These are phyloP conservation scores for Fusarium lateritium DNA, from an alignment of 2,329 filamentous ascomycete genomes.

Conservation along the genomic window DNA sequence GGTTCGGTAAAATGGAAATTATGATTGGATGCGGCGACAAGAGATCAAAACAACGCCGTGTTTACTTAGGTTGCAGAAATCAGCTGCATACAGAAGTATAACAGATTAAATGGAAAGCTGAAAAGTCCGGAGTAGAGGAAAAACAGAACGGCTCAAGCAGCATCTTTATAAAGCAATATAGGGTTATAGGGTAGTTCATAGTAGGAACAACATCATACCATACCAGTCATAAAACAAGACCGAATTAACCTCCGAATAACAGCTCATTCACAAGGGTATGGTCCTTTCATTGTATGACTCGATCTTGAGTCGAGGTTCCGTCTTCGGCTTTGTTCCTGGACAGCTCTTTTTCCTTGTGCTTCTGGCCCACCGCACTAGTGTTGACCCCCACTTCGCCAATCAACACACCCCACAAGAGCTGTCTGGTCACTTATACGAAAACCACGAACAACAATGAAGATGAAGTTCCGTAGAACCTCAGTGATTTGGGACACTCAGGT, in stretches of 20 bases:
- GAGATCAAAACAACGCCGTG: neutral
- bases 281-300: conserved; percentile 40
- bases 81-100: no score
- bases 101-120: no score
- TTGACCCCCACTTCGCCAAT: conserved; percentile 20
- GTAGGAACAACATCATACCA: no score
- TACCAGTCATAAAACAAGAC: conserved; percentile 21
- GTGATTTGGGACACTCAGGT: no score
- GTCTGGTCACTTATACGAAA: conserved; percentile 25
- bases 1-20: conserved; percentile 3
- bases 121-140: no score
- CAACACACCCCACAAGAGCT: conserved; percentile 13
- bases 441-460: conserved; percentile 1
- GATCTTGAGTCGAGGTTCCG: conserved; percentile 36
- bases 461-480: no score
- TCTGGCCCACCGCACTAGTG: neutral
- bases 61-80: neutral
- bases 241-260: conserved; percentile 36
- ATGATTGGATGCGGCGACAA: conserved; percentile 21
- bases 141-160: no score
- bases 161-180: neutral
- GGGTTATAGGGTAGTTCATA: neutral
- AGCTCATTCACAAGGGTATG: conserved; percentile 17
- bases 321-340: conserved; percentile 42
- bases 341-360: conserved; percentile 6